These are phyloP conservation scores for Theileria parva DNA, from an alignment of 169 alveolate species.

Conservation along the genomic window DNA sequence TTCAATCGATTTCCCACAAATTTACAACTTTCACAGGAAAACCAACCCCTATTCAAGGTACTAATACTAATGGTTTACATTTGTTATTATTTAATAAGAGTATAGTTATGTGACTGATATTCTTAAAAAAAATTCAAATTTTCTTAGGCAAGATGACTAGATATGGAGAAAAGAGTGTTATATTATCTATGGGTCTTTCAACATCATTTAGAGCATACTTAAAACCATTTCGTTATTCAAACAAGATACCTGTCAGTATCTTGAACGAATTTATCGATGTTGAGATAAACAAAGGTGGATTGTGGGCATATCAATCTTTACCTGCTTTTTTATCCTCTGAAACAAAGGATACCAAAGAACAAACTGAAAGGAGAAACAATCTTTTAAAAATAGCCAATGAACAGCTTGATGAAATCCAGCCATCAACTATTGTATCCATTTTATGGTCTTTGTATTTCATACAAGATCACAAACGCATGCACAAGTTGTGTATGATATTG, in stretches of 20 bases:
- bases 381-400: constrained; percentile 18
- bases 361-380: constrained; percentile 2
- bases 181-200: constrained; percentile 14
- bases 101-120: not conserved
- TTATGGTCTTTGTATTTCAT: constrained; percentile 26
- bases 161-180: constrained; percentile 3
- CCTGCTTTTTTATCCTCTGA: constrained; percentile 28
- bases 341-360: not conserved
- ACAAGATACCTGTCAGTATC: constrained; percentile 35
- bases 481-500: constrained; percentile 28
- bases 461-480: constrained; percentile 17
- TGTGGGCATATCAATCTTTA: constrained; percentile 59
- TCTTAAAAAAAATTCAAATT: not conserved
- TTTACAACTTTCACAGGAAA: constrained; percentile 1
- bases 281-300: constrained; percentile 57
- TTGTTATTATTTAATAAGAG: not conserved
- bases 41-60: constrained; percentile 3
- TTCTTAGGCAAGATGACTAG: not conserved
- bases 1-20: constrained; percentile 24
- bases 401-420: constrained; percentile 22
- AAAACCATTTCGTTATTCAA: not conserved
- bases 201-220: constrained; percentile 3
- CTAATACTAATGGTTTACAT: not conserved
- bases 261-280: constrained; percentile 27
- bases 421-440: constrained; percentile 38